Evolutionary conservation across 257 asterid species (phyloP), one percentile per base, ranked within the genome.

Genomic region (Datura wrightii): DNA sequence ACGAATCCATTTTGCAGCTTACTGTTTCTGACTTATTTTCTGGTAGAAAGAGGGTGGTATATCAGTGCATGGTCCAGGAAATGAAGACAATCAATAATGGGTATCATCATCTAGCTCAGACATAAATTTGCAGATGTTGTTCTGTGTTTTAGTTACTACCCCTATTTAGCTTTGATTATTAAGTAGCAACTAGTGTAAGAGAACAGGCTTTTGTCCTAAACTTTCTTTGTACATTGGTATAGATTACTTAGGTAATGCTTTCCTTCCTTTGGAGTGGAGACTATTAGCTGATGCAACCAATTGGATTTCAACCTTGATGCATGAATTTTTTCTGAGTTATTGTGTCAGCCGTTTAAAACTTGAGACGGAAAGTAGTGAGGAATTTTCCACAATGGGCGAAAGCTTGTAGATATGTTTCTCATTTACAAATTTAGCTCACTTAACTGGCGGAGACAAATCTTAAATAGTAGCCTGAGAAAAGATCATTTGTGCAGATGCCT

Each of bases 171-270:
- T 78, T 24, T 24, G 46, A 76, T 50, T 46, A 13, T 76, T 50
- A 50, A 50, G 81, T 50, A 24, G 80, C 82, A 50, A 31, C 63
- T 52, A 52, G 15, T 78, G 46, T 34, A 14, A 34, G 63, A 31
- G 14, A 78, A 78, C 82, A 52, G 31, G 16, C 11, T 78, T 74
- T 76, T 78, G 48, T 52, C 82, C 46, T 44, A 46, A 34, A 76
- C 0, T 76, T 76, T 7, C 60, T 44, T 14, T 34, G 82, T 78
- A 52, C 34, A 78, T 78, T 31, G 31, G 15, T 78, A 14, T 34
- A 78, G 50, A 14, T 50, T 76, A 50, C 62, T 76, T 78, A 0
- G 44, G n/a, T 78, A 50, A 24, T 74, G 81, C 2, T 7, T 52
- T 13, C 82, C 46, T 52, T 74, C 42, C 81, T 76, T 76, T 74